Conservation (phyloP, 805 yeast genomes). For the Tetrapisispora arboricola region DNA sequence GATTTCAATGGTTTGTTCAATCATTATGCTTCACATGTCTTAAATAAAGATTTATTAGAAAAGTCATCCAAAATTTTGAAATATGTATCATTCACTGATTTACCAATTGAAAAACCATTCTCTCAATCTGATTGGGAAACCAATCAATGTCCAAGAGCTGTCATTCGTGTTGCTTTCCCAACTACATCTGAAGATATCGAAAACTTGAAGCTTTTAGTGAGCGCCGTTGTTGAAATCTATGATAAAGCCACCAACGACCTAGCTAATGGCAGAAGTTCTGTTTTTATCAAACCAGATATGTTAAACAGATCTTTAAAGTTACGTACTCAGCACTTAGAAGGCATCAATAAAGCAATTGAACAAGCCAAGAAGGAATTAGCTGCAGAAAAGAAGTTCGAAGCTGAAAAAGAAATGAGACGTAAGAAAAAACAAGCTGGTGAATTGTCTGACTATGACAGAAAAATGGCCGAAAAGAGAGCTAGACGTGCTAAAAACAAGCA, state of each 20-base stretch:
- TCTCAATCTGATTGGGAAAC: slow-evolving; percentile 46
- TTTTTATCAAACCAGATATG: slow-evolving; percentile 62
- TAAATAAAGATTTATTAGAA: slow-evolving; percentile 34
- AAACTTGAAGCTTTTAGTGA: slow-evolving; percentile 40
- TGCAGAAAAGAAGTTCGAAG: slow-evolving; percentile 61
- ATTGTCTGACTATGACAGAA: slow-evolving; percentile 67
- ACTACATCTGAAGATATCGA: slow-evolving; percentile 39
- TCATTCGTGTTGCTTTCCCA: slow-evolving; percentile 46
- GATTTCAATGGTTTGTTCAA: slow-evolving; percentile 65
- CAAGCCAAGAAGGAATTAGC: slow-evolving; percentile 55
- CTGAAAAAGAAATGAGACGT: slow-evolving; percentile 55
- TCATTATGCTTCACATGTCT: slow-evolving; percentile 26
- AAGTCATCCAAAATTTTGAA: slow-evolving; percentile 42
- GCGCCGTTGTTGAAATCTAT: slow-evolving; percentile 47
- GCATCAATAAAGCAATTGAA: slow-evolving; percentile 61
- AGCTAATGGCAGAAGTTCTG: slow-evolving; percentile 32
- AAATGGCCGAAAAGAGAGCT: slow-evolving; percentile 71
- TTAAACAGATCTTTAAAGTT: slow-evolving; percentile 64
- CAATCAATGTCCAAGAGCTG: slow-evolving; percentile 37
- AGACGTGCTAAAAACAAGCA: slow-evolving; percentile 62
- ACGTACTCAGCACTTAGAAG: slow-evolving; percentile 64
- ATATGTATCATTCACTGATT: slow-evolving; percentile 75
- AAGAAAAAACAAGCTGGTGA: slow-evolving; percentile 52
- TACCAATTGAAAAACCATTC: slow-evolving; percentile 62
- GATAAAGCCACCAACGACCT: slow-evolving; percentile 41